phyloP scores from a whole-genome alignment of 2,329 filamentous ascomycete species.

The Periconia macrospinosa region DNA sequence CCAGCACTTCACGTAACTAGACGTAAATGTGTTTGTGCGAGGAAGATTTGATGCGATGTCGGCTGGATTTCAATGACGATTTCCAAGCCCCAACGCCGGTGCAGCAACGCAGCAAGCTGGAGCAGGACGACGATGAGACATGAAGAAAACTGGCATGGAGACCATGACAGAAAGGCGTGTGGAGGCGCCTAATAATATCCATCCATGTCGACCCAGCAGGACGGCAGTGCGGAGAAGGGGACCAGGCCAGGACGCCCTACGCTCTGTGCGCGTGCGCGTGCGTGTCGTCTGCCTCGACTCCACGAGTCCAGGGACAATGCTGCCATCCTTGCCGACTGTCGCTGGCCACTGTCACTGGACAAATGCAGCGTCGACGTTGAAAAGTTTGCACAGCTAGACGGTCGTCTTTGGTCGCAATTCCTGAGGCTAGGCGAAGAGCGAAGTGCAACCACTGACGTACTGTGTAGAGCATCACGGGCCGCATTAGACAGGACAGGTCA shows the following conservation, averaged over 20 bases:
- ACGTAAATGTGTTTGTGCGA: not conserved
- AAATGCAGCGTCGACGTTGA: conserved; percentile 4
- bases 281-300: not conserved
- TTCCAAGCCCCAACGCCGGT: no score
- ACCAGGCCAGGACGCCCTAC: conserved; percentile 20
- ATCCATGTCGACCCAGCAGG: conserved; percentile 19
- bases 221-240: conserved; percentile 35
- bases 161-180: not conserved
- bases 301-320: not conserved
- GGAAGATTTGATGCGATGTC: conserved; percentile 5
- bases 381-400: conserved; percentile 5
- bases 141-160: not conserved
- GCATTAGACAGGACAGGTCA: no score
- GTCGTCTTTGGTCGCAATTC: not conserved
- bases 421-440: conserved; percentile 5
- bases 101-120: not conserved
- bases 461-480: conserved; percentile 1
- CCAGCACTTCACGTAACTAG: not conserved
- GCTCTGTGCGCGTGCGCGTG: conserved; percentile 17
- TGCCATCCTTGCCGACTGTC: not conserved
- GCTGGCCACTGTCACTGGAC: not conserved
- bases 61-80: not conserved
- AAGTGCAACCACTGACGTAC: conserved; percentile 5
- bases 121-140: conserved; percentile 1
- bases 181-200: conserved; percentile 29